Conservation (phyloP, 202 grass and related monocot species). For the Eragrostis tef region DNA sequence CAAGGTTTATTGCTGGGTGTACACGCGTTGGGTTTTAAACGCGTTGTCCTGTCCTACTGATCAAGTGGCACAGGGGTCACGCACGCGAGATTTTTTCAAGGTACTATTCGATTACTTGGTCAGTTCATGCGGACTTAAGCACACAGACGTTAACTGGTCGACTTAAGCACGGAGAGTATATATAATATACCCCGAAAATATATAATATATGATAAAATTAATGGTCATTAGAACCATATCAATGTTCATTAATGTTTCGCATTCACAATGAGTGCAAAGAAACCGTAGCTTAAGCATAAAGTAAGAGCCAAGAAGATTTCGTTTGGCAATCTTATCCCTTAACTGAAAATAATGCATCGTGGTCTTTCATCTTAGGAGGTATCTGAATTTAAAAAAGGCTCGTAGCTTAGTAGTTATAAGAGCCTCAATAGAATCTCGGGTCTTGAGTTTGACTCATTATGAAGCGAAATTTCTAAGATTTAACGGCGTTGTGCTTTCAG, state of each 20-base stretch:
- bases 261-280: not conserved
- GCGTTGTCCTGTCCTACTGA: not conserved
- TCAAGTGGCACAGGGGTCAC: slow-evolving; percentile 9
- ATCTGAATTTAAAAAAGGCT: no score
- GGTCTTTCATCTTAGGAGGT: no score
- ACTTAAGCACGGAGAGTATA: not conserved
- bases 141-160: not conserved
- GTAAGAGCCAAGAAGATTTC: not conserved
- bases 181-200: no score
- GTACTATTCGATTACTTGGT: not conserved
- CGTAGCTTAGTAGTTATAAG: no score
- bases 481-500: no score
- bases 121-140: not conserved
- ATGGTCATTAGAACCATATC: not conserved
- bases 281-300: not conserved
- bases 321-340: not conserved
- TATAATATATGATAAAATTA: no score
- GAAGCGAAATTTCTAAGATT: no score
- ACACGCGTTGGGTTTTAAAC: not conserved
- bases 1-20: slow-evolving; percentile 14
- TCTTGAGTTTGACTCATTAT: no score
- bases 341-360: not conserved
- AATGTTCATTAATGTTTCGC: not conserved
- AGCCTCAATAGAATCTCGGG: no score
- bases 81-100: not conserved